phyloP scores from a whole-genome alignment of 2,329 filamentous ascomycete genomes.

The Gremmenia infestans region DNA sequence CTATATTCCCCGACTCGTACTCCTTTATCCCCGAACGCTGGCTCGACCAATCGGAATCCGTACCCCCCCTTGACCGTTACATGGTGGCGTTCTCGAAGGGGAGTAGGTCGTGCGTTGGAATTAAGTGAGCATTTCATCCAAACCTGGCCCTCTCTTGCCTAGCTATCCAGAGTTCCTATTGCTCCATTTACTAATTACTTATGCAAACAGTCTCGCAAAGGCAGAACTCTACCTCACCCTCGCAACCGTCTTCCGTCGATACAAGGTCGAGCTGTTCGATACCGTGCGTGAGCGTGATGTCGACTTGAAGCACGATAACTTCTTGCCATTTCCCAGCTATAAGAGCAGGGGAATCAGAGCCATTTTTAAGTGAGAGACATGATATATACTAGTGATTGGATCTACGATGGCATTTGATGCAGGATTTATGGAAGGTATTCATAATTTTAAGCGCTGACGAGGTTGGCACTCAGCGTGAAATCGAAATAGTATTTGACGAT shows the following conservation, averaged over 20 bases:
- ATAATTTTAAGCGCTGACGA: neutral
- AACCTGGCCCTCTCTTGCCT: neutral
- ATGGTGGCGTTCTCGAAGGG: conserved; percentile 22
- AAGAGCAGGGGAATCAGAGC: conserved; percentile 17
- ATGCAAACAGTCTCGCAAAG: conserved; percentile 15
- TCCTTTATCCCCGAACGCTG: conserved; percentile 36
- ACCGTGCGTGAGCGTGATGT: conserved; percentile 14
- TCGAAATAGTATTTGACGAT: neutral
- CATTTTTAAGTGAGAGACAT: conserved; percentile 7
- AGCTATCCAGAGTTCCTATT: neutral
- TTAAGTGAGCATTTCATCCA: conserved; percentile 9
- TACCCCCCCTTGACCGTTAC: conserved; percentile 12
- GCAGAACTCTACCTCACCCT: conserved; percentile 19
- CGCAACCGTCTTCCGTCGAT: conserved; percentile 17
- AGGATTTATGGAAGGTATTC: neutral
- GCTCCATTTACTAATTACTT: neutral
- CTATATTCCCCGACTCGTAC: conserved; percentile 28
- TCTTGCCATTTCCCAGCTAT: conserved; percentile 10
- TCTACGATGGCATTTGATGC: neutral
- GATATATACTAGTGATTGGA: neutral
- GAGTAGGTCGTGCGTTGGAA: conserved; percentile 21
- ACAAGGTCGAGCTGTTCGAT: conserved; percentile 14
- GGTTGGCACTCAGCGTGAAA: neutral
- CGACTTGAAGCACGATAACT: conserved; percentile 16
- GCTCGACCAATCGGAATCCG: conserved; percentile 24